Percentiles rank a stretch among this genome's conserved stretches.
Conservation (phyloP, 2,329 filamentous ascomycete species). For the Fusarium sp. region DNA sequence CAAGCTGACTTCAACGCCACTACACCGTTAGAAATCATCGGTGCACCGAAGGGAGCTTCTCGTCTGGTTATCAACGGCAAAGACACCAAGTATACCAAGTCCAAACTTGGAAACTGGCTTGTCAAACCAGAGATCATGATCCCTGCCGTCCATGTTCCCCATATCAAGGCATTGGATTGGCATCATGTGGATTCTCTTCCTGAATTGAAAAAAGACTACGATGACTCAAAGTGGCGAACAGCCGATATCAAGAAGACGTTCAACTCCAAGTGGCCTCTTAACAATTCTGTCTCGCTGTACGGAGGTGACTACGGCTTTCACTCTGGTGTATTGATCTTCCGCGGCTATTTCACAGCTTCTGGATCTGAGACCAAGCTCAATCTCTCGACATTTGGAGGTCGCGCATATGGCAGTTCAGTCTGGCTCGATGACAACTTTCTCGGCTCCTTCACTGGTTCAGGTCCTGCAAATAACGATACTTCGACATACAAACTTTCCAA, state of each 20-base stretch:
- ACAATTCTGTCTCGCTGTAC: slow-evolving; percentile 76
- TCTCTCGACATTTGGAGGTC: slow-evolving; percentile 74
- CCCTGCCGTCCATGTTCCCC: slow-evolving; percentile 66
- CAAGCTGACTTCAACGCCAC: slow-evolving; percentile 80
- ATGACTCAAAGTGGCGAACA: slow-evolving; percentile 75
- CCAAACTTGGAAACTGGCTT: slow-evolving; percentile 62
- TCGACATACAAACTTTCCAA: slow-evolving; percentile 68
- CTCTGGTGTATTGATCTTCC: slow-evolving; percentile 76
- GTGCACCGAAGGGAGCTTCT: slow-evolving; percentile 65
- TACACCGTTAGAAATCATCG: slow-evolving; percentile 75
- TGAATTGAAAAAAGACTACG: slow-evolving; percentile 73
- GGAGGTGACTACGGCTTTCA: slow-evolving; percentile 81
- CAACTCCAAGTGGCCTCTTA: slow-evolving; percentile 69
- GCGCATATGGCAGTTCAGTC: slow-evolving; percentile 74
- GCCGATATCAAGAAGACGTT: slow-evolving; percentile 71
- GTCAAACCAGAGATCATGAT: slow-evolving; percentile 63
- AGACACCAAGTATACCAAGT: slow-evolving; percentile 53
- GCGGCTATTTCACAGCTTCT: slow-evolving; percentile 75
- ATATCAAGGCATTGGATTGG: slow-evolving; percentile 73
- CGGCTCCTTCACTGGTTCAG: slow-evolving; percentile 73
- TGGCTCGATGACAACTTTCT: slow-evolving; percentile 75
- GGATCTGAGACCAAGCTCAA: slow-evolving; percentile 70
- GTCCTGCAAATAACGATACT: slow-evolving; percentile 63
- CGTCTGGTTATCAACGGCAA: slow-evolving; percentile 60
- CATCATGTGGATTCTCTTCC: slow-evolving; percentile 78